Base-by-base conservation (phyloP, 1,284 basidiomycete genomes). In the Violaceomyces palustris region DNA sequence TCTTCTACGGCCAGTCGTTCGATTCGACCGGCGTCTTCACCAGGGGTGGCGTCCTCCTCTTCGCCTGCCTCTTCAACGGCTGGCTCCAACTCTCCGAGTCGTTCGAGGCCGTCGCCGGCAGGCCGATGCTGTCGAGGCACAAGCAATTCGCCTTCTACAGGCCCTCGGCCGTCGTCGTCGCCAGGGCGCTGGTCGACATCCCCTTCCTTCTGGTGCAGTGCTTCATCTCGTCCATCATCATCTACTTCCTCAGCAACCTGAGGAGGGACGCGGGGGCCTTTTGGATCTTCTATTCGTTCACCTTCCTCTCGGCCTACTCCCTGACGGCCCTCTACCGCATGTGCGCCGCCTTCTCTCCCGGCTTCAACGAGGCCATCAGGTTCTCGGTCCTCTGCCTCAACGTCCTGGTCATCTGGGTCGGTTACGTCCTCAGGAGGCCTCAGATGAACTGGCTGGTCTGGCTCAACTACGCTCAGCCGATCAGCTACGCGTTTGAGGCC, bases 401-500 rank as follows among this genome's bases (percentile, higher is more conserved):
- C 24, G 39, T 63, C 14, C 61, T 67, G 36, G 41, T 52, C 47
- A 45, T 47, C 25, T 48, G 58, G 35, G 62, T 60, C 17, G 50
- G 64, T 21, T 67, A 51, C 28, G 77, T 86, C 36, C 81, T 87
- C 50, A 84, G 84, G 0, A 79, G 67, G 4, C 50, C 52, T 2
- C 43, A 50, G 36, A 55, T 55, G 52, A 50, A 50, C 25, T 92
- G 88, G 87, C 71, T 91, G 12, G 87, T 87, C 77, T 90, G 88
- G 87, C 53, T 64, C 53, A 52, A 42, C 39, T 64, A 61, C 29
- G 36, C 50, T 4, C 54, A 64, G 31, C 72, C 73, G 14, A 69
- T 88, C 36, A 75, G 81, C 10, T 92, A 89, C 75, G 85, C 84
- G 1, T 91, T 87, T 79, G 82, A 84, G 58, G 84, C 81, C 1